Percentiles rank a stretch among this genome's conserved stretches.
Conservation (phyloP, 2,329 filamentous ascomycete genomes). For the Cercospora sesami region DNA sequence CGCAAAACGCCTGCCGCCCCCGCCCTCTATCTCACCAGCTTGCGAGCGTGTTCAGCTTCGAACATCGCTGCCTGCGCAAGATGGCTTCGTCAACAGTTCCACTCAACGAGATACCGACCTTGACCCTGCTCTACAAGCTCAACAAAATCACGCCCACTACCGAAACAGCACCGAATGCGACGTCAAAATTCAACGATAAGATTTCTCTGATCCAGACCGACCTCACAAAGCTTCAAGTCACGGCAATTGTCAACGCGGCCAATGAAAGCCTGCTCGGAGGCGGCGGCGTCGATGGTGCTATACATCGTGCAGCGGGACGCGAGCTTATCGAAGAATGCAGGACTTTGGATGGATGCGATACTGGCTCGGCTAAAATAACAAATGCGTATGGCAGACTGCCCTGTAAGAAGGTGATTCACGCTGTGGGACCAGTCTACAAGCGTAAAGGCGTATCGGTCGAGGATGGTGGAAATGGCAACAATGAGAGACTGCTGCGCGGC, state of each 20-base stretch:
- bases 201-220: conserved; percentile 72
- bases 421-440: conserved; percentile 80
- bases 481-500: conserved; percentile 50
- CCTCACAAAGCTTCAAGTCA: conserved; percentile 75
- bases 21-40: not conserved
- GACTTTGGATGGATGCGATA: conserved; percentile 69
- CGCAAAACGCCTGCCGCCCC: not conserved
- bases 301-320: conserved; percentile 78
- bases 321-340: conserved; percentile 68
- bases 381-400: conserved; percentile 69
- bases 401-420: conserved; percentile 78
- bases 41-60: not conserved
- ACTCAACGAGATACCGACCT: conserved; percentile 60
- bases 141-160: conserved; percentile 47
- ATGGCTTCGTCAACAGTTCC: conserved; percentile 36
- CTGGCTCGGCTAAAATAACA: conserved; percentile 82
- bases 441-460: conserved; percentile 35
- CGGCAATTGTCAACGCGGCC: conserved; percentile 91
- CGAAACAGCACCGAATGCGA: conserved; percentile 46
- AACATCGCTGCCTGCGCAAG: conserved; percentile 1
- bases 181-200: conserved; percentile 61
- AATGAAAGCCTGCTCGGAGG: conserved; percentile 77
- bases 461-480: conserved; percentile 35
- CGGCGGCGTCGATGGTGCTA: conserved; percentile 76
- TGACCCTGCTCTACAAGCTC: conserved; percentile 65